Evolutionary conservation across 768 basidiomycete genomes (phyloP), one percentile per base, ranked within the genome.

Genomic region (Leccinum barrowsii): DNA sequence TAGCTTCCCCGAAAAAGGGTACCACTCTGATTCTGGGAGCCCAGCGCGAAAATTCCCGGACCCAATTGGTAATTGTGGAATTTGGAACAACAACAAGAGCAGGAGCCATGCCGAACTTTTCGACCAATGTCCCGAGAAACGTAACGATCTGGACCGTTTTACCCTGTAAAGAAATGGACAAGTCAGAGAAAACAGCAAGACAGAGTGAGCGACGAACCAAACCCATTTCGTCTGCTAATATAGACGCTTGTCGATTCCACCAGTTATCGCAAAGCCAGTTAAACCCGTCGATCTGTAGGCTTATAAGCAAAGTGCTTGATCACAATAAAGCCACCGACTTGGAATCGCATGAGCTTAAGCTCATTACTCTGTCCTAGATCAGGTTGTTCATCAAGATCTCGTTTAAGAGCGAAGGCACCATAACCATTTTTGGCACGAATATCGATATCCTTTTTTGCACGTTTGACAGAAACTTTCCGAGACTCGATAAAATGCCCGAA

Each of bases 141-240:
- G 90, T 85, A 26, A 86, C 86, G 52, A 98, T 87, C 67, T 97
- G 95, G 2, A 98, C 91, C 0, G 95, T 98, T 78, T 92, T 94
- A 0, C 92, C 90, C 87, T 93, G 60, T 21, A 40, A 58, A 49
- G 22, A 11, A 44, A 11, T 11, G 42, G 11, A 12, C 10, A 12
- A 21, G 30, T 63, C 24, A 54, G 21, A 32, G 35, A 8, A 63
- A 68, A 4, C 49, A 13, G 19, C 55, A 42, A 19, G 22, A 26
- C 37, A 4, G 10, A 34, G 58, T 22, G 50, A 40, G 44, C 22
- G 26, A 68, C 78, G 53, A 71, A 92, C 93, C 70, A 94, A 74
- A 58, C 94, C 94, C 97, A 99, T 98, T 73, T 98, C 97, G 69
- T 99, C 97, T 3, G 97, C 96, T 21, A 98, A 81, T 61, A 95